These are phyloP conservation scores for Rubia yunnanensis DNA, from an alignment of 257 asterid species.

Conservation along the genomic window DNA sequence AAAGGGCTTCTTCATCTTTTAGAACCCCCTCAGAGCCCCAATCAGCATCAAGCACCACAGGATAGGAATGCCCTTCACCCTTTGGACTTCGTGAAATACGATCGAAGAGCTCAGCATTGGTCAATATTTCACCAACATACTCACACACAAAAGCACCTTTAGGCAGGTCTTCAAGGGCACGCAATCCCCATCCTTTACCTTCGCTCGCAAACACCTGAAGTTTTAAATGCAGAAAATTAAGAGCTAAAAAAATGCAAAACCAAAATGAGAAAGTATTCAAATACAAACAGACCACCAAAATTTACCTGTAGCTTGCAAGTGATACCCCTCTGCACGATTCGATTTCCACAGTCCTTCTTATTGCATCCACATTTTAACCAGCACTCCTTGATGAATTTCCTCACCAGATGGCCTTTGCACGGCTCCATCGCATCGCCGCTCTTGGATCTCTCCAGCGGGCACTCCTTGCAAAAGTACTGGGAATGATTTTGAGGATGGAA, in stretches of 20 bases:
- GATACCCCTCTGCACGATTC: slow-evolving; percentile 94
- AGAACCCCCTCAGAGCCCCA: slow-evolving; percentile 77
- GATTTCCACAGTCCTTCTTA: slow-evolving; percentile 80
- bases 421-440: slow-evolving; percentile 42
- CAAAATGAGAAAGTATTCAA: not conserved
- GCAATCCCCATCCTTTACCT: slow-evolving; percentile 97
- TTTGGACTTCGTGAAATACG: slow-evolving; percentile 51
- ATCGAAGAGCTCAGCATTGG: slow-evolving; percentile 66
- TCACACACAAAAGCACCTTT: slow-evolving; percentile 94
- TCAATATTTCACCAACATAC: slow-evolving; percentile 89
- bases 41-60: slow-evolving; percentile 94
- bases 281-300: slow-evolving; percentile 1
- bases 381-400: slow-evolving; percentile 84
- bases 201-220: slow-evolving; percentile 78
- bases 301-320: slow-evolving; percentile 64
- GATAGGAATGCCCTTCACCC: slow-evolving; percentile 65
- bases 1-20: slow-evolving; percentile 90
- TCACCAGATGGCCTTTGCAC: slow-evolving; percentile 87
- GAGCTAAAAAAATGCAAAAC: not conserved
- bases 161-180: slow-evolving; percentile 91
- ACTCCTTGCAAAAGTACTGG: slow-evolving; percentile 60
- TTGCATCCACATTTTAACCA: slow-evolving; percentile 94
- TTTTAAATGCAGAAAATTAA: slow-evolving; percentile 12
- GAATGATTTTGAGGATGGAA: slow-evolving; percentile 58
- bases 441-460: slow-evolving; percentile 83